Conservation (phyloP, 192 early-diverging fungal species). For the Gryganskiella cystojenkinii region DNA sequence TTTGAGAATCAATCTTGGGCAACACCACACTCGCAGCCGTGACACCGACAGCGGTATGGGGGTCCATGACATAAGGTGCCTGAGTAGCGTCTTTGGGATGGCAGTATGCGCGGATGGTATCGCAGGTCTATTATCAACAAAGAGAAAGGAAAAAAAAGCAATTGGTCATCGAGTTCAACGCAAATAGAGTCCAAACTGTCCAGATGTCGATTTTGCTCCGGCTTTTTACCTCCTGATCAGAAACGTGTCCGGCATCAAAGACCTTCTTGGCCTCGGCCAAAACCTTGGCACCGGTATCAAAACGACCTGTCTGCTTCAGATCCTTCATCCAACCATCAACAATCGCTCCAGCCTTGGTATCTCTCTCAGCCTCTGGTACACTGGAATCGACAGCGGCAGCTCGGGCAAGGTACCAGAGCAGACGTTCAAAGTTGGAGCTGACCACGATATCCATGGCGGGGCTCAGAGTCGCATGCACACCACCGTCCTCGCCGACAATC, state of each 20-base stretch:
- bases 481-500: conserved; percentile 61
- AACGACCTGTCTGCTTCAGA: conserved; percentile 76
- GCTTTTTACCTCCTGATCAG: conserved; percentile 64
- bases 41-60: conserved; percentile 97
- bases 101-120: conserved; percentile 80
- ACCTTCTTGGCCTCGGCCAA: conserved; percentile 73
- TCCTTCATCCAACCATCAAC: conserved; percentile 83
- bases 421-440: conserved; percentile 97
- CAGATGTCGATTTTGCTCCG: too few species aligned
- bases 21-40: conserved; percentile 74
- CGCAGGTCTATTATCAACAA: conserved; percentile 64
- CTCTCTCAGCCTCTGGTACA: conserved; percentile 52
- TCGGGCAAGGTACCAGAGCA: conserved; percentile 90
- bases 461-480: conserved; percentile 80
- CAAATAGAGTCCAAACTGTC: too few species aligned
- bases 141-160: conserved; percentile 12
- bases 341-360: conserved; percentile 64
- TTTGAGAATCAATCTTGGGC: conserved; percentile 18
- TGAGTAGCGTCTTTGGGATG: conserved; percentile 54
- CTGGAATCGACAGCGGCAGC: conserved; percentile 60
- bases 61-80: conserved; percentile 87
- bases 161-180: too few species aligned
- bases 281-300: conserved; percentile 71
- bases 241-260: conserved; percentile 81
- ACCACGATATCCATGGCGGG: conserved; percentile 99